phyloP scores from a whole-genome alignment of 2,329 filamentous ascomycete species.

The Passalora sequoiae region DNA sequence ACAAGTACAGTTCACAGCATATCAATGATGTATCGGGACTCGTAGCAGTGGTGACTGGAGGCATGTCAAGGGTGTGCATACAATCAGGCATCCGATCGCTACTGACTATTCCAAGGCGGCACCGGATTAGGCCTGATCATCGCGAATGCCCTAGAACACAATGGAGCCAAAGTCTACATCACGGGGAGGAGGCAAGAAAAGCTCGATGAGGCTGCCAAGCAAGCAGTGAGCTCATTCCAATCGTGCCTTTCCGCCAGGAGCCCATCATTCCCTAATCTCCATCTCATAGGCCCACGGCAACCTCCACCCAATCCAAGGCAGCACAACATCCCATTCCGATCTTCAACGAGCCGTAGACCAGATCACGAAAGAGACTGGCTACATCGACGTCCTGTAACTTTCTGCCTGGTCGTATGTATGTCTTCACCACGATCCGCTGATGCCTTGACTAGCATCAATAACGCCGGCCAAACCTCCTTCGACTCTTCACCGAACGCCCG shows the following conservation, averaged over 20 bases:
- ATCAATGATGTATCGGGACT: conserved; percentile 28
- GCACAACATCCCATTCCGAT: conserved; percentile 41
- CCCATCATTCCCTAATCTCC: conserved; percentile 1
- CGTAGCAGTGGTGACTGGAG: conserved; percentile 32
- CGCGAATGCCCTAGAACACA: conserved; percentile 39
- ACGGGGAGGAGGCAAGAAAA: conserved; percentile 41
- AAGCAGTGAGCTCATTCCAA: conserved; percentile 22
- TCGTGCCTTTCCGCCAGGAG: not conserved
- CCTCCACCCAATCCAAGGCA: conserved; percentile 41
- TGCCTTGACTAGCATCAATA: no score
- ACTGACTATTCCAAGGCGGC: conserved; percentile 9
- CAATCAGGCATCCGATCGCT: not conserved
- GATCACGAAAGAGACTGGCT: conserved; percentile 40
- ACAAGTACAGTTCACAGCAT: conserved; percentile 13
- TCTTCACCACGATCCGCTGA: no score
- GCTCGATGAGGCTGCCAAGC: conserved; percentile 38
- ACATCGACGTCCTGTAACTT: conserved; percentile 50
- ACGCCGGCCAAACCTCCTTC: conserved; percentile 41
- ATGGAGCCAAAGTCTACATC: conserved; percentile 42
- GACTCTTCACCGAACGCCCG: conserved; percentile 34
- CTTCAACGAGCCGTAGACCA: conserved; percentile 39
- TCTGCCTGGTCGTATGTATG: no score
- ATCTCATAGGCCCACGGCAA: conserved; percentile 31
- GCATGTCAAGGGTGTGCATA: conserved; percentile 5
- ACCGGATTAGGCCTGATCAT: conserved; percentile 33